Base-by-base conservation (phyloP, 163 green algal genomes). In the Scenedesmus sp. region DNA sequence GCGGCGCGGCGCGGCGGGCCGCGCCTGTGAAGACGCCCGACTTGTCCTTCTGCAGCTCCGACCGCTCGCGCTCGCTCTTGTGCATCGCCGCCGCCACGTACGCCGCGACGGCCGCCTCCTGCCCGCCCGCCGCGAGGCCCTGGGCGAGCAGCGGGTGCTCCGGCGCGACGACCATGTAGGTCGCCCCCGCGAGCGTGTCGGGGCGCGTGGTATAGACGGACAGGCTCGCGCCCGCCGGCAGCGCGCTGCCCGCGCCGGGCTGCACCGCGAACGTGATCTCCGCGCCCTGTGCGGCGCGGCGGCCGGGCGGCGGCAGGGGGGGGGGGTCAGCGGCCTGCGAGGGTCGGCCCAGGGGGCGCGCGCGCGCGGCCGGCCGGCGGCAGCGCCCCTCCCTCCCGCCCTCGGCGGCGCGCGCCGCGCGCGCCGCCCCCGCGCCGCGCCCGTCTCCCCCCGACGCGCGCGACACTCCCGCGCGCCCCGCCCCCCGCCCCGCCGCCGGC, bases 141-240 rank as follows among this genome's bases (percentile, higher is more conserved):
- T 77, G 33, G 18, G 53, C 31, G 24, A 98, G 63, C 71, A 98
- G 74, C 1, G 93, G 91, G 88, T 99, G 95, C 85, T 99, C 96
- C 0, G 96, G 96, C 18, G 96, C 95, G 39, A 99, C 65, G n/a
- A 98, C 93, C 86, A 98, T 88, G 86, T 98, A 99, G 13, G 95
- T 99, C 7, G 90, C 95, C 1, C 96, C 96, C 83, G 97, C 98
- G 7, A 99, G 85, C 4, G 96, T 99, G 89, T 99, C 96, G 3
- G 96, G 89, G 3, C 88, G 75, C 0, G 88, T 92, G 50, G 88
- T 92, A 82, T 87, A 92, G 3, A 89, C 84, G 17, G 67, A 53
- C 24, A 92, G 29, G 13, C 93, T 96, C 53, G 90, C 95, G 87
- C 89, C 97, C 28, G 95, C 87, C 26, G 90, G 63, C 26, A 97